Base-by-base conservation (phyloP, 371 early-diverging fungal species). In the Mucor plumbeus region DNA sequence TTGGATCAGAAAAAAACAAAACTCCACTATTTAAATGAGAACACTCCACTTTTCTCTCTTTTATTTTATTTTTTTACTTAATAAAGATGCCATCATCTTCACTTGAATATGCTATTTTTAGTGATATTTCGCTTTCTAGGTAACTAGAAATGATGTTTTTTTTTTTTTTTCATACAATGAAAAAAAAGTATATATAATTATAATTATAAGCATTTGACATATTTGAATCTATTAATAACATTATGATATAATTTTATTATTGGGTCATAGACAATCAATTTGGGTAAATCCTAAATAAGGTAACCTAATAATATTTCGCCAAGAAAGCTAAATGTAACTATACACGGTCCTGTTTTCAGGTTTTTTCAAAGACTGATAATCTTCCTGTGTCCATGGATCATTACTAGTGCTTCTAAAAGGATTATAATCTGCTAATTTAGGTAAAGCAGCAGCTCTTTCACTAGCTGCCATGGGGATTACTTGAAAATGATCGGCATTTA, bases 1-100 rank as follows among this genome's bases (percentile, higher is more conserved):
- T 50, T 26, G 50, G 50, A 50, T 50, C 50, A 21, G 21, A 50
- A 44, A 6, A 44, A n/a, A 44, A 44, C 26, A 50, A 26, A 50
- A 50, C 50, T 50, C 50, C 50, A 50, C 48, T 50, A 50, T 21
- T 26, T 21, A 50, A 50, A 21, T 10, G 26, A 50, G n/a, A 44
- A 44, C 44, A 17, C 43, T 17, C 44, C 44, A 44, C 44, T 17
- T 17, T 17, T 17, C n/a, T n/a, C n/a, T n/a, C n/a, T n/a, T n/a
- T n/a, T n/a, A n/a, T n/a, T n/a, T 8, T 44, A 17, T 44, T 14
- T 43, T 15, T 4, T 14, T 0, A 10, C 41, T 10, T 41, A 14
- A 43, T 15, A 43, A 15, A 41, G 41, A 14, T 43, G 43, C 43
- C 43, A n/a, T n/a, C 14, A 15, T 7, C 4, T 4, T n/a, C 14